Evolutionary conservation across 2,329 filamentous ascomycete genomes (phyloP), one percentile per base, ranked within the genome.

Genomic region (Reticulascus tulasneorum): DNA sequence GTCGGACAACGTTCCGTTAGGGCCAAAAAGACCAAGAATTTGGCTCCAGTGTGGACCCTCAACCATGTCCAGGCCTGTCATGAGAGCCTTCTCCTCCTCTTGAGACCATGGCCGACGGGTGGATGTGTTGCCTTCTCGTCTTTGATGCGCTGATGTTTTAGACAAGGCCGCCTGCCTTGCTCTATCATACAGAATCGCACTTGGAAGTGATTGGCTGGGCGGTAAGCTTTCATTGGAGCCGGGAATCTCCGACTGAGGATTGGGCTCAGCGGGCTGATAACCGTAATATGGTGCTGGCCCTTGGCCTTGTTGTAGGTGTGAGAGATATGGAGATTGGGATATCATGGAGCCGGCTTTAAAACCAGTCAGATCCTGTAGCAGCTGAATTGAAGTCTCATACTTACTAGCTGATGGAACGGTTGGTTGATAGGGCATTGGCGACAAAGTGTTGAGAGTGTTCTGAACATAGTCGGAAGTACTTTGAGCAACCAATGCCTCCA

Each of bases 31-130:
- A 2, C 82, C 82, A 10, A 95, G 68, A 29, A 95, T 95, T 55
- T 94, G 88, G 48, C 86, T 91, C 89, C 89, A 95, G 52, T 95
- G 88, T 13, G 89, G 89, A 0, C 89, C 89, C 55, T 90, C 89
- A 29, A 95, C 89, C 56, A 84, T 79, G 53, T 94, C 89, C 5
- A 95, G 75, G 1, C 89, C 89, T 31, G 84, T 79, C 83, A 95
- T 91, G 13, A 95, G 70, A 0, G 89, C 88, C 58, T 89, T 88
- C 55, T 95, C 89, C 60, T 95, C 89, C 45, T 93, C 86, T 5
- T 84, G 81, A 1, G 84, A 87, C 89, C 89, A 95, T 0, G 89
- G 87, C 19, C 89, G 77, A 21, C 89, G 76, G 3, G 76, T 78
- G 2, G 75, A 79, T 46, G 77, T 73, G 3, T 74, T 57, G 2